Evolutionary conservation across 116 monocot genomes (phyloP), one percentile per base, ranked within the genome.

Genomic region (Trichopus zeylanicus): DNA sequence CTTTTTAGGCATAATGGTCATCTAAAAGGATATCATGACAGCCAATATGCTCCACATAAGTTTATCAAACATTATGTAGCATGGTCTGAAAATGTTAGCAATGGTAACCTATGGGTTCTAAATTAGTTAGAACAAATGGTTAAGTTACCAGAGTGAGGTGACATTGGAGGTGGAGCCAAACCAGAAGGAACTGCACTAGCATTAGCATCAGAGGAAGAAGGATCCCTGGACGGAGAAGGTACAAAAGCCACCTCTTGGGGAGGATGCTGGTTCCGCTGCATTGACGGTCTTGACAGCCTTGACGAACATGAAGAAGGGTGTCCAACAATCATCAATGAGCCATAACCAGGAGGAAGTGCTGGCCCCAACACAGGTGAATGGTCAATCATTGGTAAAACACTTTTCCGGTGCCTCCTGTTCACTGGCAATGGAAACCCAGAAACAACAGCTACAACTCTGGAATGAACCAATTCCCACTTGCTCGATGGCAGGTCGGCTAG

Each of bases 61-160:
- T 42, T 42, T 42, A 15, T 8, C 4, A 15, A 13, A 42, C 42
- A 42, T 3, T 42, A 42, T 42, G n/a, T 3, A 42, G 13, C 42
- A 42, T 42, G 12, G n/a, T 42, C n/a, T 42, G 13, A 13, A 42
- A 42, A 42, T n/a, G n/a, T 16, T 13, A 10, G 13, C 18, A 13
- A 42, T 42, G n/a, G n/a, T n/a, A 42, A 15, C 42, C 13, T 42
- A 42, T n/a, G n/a, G n/a, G n/a, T n/a, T n/a, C n/a, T n/a, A 42
- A 42, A 42, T n/a, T n/a, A 42, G n/a, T 42, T n/a, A 42, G 16
- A 42, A 42, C n/a, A 42, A 24, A 20, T 1, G 49, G 3, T 18
- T n/a, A 31, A 26, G 74, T 75, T 64, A 93, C 92, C 88, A 37
- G 81, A 68, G 46, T 71, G 78, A 57, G 76, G 84, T 64, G 81